Conservation (phyloP, 106 monocot genomes). For the Dactylorhiza incarnata region DNA sequence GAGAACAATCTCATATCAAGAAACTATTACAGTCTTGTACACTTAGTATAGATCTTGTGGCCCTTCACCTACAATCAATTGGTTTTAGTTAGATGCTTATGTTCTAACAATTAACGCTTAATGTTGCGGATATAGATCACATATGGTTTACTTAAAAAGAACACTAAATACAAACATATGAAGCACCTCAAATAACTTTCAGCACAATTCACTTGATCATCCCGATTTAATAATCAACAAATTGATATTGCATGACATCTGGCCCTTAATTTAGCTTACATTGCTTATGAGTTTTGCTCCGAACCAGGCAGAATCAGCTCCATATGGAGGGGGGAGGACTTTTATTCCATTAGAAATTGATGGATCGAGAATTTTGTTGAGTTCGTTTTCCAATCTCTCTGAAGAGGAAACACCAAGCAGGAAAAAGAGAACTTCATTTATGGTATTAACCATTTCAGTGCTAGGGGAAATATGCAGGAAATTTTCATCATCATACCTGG, state of each 20-base stretch:
- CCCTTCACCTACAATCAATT: neutral
- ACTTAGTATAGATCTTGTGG: too few species aligned
- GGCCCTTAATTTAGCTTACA: slow-evolving; percentile 35
- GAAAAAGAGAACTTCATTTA: neutral
- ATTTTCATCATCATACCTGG: slow-evolving; percentile 39
- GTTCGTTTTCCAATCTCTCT: slow-evolving; percentile 88
- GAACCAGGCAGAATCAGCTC: slow-evolving; percentile 88
- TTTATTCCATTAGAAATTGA: slow-evolving; percentile 71
- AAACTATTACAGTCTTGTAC: too few species aligned
- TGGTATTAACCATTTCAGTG: neutral
- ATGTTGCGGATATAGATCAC: neutral
- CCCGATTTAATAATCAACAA: neutral
- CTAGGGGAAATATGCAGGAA: neutral
- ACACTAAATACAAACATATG: neutral
- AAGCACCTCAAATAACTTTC: neutral
- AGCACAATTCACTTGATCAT: neutral
- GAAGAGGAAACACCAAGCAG: slow-evolving; percentile 6
- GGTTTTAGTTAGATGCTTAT: neutral
- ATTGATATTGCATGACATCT: neutral
- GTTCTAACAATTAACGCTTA: too few species aligned
- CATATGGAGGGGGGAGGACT: slow-evolving; percentile 62
- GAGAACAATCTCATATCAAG: too few species aligned
- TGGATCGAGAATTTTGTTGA: slow-evolving; percentile 46
- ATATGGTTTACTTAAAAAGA: neutral
- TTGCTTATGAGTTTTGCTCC: slow-evolving; percentile 88